Base-by-base conservation (phyloP, 2,329 filamentous ascomycete species). In the Chrysosporium keratinophilum region DNA sequence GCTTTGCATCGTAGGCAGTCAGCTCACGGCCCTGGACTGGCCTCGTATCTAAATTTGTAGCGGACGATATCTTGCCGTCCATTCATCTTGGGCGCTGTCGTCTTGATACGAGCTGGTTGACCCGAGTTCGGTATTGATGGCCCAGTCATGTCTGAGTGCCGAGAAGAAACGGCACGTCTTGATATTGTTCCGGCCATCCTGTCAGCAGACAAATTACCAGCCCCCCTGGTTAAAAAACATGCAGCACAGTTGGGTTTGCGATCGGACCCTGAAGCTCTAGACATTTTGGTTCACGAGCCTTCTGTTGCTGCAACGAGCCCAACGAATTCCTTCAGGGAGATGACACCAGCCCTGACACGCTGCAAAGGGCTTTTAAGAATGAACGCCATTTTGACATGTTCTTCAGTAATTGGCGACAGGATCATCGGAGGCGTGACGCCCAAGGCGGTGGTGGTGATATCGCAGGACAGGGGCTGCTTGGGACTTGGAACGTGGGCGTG, bases 81-180 rank as follows among this genome's bases (percentile, higher is more conserved):
- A 51, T 15, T 51, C 41, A 37, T 23, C 37, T 37, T 15, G 31
- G 11, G n/a, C 11, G 14, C 12, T 37, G 40, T 17, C 15, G n/a
- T 50, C 23, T 23, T 23, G 41, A 44, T 50, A 42, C 48, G 48
- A 50, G 42, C 37, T 50, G 37, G n/a, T 40, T 51, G 49, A 15
- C 40, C 14, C 35, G 39, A 43, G 40, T 31, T 51, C 35, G 48
- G 14, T 14, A 33, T 41, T 7, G 12, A 28, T 35, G 7, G 40
- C 28, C 31, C 9, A 23, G 39, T 37, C 28, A 14, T 3, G 28
- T 50, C 31, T 6, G 39, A 20, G 42, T 42, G 35, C 34, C 48
- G 48, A 50, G 45, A 37, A 15, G 17, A 19, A 47, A 35, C 4
- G 15, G 31, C 12, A 19, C 3, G 17, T 5, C n/a, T 19, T 47